These are phyloP conservation scores for Fusarium xyrophilum DNA, from an alignment of 2,329 filamentous ascomycete species.

Conservation along the genomic window DNA sequence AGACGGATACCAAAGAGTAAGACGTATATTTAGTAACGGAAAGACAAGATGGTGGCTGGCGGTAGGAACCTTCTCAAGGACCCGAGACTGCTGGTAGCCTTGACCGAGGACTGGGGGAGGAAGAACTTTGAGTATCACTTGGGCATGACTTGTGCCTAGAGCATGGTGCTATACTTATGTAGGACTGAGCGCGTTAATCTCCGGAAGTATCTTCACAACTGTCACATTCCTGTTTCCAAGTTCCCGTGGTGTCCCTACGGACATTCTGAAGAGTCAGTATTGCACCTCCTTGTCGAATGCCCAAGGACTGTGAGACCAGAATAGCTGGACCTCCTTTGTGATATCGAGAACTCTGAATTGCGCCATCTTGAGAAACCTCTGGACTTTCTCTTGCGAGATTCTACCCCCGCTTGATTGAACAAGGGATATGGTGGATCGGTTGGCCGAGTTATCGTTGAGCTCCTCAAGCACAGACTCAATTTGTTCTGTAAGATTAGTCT, in stretches of 20 bases:
- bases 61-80: background rate
- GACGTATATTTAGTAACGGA: background rate
- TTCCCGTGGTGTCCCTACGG: background rate
- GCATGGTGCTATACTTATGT: background rate
- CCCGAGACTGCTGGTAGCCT: background rate
- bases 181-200: background rate
- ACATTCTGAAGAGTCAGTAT: background rate
- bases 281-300: background rate
- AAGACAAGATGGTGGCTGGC: background rate
- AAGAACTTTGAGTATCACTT: background rate
- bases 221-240: background rate
- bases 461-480: no score
- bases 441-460: no score
- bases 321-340: no score
- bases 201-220: background rate
- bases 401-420: no score
- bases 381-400: no score
- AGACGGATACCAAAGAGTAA: background rate
- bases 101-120: background rate
- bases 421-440: no score
- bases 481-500: no score
- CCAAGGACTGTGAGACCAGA: background rate
- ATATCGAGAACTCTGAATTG: no score
- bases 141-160: background rate
- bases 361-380: no score